A percentile compares a stretch with the other conserved stretches of the same genome.
Conservation (phyloP, 257 asterid species). For the Misopates orontium region DNA sequence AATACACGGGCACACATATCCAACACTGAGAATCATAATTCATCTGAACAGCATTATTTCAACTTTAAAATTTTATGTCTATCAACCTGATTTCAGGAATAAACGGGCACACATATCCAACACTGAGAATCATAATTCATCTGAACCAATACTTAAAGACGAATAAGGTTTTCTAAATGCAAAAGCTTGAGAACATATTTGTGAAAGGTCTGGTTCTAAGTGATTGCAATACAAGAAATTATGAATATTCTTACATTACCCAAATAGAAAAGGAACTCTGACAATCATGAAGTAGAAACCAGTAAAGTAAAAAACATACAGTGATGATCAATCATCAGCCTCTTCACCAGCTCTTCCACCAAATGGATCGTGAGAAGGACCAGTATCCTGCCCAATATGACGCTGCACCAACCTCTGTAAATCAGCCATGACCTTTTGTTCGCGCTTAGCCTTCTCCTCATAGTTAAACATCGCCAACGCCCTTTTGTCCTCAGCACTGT, state of each 20-base stretch:
- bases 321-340: slow-evolving; percentile 54
- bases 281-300: slow-evolving; percentile 24
- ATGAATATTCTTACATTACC: slow-evolving; percentile 25
- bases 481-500: slow-evolving; percentile 96
- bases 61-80: no score
- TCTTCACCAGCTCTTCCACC: slow-evolving; percentile 62
- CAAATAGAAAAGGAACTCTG: slow-evolving; percentile 1
- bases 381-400: slow-evolving; percentile 86
- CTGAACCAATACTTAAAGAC: no score
- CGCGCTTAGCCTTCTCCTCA: slow-evolving; percentile 97
- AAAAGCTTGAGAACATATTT: no score
- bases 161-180: no score
- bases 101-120: no score
- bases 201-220: no score
- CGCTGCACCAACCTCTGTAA: slow-evolving; percentile 93
- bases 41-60: no score
- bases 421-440: slow-evolving; percentile 98
- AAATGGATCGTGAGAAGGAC: slow-evolving; percentile 87
- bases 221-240: no score
- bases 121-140: no score
- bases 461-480: slow-evolving; percentile 98
- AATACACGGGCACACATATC: no score
- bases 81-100: no score
- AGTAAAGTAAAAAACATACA: neutral
- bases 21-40: no score